Base-by-base conservation (phyloP, 2,329 filamentous ascomycete species). In the Ascosphaera apis region DNA sequence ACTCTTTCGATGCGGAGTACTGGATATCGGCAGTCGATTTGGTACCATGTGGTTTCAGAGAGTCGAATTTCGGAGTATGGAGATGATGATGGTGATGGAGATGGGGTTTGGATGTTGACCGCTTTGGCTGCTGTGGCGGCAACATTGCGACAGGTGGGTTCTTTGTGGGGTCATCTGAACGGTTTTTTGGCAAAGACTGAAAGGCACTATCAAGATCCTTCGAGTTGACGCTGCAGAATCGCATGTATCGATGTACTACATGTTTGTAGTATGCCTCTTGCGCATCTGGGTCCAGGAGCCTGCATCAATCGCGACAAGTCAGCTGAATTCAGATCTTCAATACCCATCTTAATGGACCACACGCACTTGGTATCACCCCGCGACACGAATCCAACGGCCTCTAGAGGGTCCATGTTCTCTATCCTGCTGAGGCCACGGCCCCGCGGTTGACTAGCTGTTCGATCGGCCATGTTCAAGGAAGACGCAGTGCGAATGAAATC, bases 201-300 rank as follows among this genome's bases (percentile, higher is more conserved):
- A 91, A 84, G 37, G 79, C 75, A 35, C 67, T 65, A 40, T 83
- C 69, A 17, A 93, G 69, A 44, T 77, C 72, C 43, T 79, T 72
- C 36, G 73, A 66, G 48, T 76, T 69, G 38, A 73, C 69, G 12
- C 79, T 78, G 61, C 83, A 91, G 53, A 92, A 91, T 42, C 72
- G 71, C 69, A 92, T 76, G 58, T 91, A 93, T 34, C 82, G 72
- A 50, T 86, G 76, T 39, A 84, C 72, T 47, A 93, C 91, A 50
- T 75, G 80, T 50, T 74, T 73, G 56, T 86, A 92, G 60, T 86
- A 93, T 37, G 63, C 63, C 53, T 91, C 78, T 56, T 95, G 86
- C 5, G 68, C 69, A 56, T 79, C 81, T 54, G 67, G 61, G 46
- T 86, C 72, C 39, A 80, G 66, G 25, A 84, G 60, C 47, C 77